Conservation (phyloP, 805 yeast species). For the Brettanomyces bruxellensis region DNA sequence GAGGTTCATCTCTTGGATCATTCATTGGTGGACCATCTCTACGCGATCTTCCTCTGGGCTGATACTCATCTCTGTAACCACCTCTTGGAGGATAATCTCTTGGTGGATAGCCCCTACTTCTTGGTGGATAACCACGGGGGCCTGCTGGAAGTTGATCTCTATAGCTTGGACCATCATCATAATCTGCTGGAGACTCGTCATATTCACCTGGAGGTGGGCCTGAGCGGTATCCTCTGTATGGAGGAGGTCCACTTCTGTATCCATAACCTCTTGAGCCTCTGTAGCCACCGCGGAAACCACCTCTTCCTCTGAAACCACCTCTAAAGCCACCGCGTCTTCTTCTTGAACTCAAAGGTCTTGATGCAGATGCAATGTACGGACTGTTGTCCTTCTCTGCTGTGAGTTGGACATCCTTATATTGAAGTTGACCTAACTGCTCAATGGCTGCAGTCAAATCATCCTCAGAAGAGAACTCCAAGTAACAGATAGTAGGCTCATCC, state of each 20-base stretch:
- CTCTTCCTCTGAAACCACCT: constrained; percentile 37
- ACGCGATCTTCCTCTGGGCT: constrained; percentile 25
- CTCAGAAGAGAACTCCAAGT: constrained; percentile 50
- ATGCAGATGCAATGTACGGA: constrained; percentile 40
- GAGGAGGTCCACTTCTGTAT: constrained; percentile 8
- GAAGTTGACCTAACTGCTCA: constrained; percentile 60
- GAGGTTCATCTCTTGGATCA: constrained; percentile 22
- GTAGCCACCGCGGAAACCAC: background rate
- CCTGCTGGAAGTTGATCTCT: constrained; percentile 14
- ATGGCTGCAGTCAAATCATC: constrained; percentile 73
- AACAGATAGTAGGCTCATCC: constrained; percentile 36
- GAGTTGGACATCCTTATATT: constrained; percentile 54
- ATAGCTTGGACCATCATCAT: constrained; percentile 14
- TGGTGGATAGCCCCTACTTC: constrained; percentile 23
- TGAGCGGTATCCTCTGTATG: constrained; percentile 26
- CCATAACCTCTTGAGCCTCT: constrained; percentile 16
- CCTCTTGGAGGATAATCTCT: constrained; percentile 9
- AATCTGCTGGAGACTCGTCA: background rate
- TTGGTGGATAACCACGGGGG: constrained; percentile 14
- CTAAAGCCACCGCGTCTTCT: constrained; percentile 31
- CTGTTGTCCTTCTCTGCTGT: constrained; percentile 72
- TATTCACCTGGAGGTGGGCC: constrained; percentile 14
- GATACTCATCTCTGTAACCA: constrained; percentile 21
- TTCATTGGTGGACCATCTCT: constrained; percentile 13
- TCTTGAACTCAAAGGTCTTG: constrained; percentile 38